Evolutionary conservation across 2,329 filamentous ascomycete genomes (phyloP).

Genomic region (Arthrobotrys conoides): DNA sequence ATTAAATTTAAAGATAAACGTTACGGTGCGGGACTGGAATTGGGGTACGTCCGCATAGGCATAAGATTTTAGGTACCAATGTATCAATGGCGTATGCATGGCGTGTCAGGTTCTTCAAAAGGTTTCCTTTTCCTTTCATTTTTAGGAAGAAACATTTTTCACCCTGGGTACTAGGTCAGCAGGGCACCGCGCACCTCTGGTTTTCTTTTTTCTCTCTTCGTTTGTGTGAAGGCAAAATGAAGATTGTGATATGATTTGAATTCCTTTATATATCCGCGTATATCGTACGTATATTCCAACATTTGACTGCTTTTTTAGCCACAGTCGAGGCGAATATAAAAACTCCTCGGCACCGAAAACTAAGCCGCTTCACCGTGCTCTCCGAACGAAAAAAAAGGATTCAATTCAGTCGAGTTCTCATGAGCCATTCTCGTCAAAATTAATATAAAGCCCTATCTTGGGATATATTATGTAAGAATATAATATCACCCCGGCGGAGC

Average conservation of each 20-base stretch:
- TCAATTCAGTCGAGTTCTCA: not conserved
- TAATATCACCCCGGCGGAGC: constrained; percentile 18
- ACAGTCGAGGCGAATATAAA: not conserved
- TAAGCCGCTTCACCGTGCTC: not conserved
- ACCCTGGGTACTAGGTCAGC: not conserved
- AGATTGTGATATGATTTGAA: not conserved
- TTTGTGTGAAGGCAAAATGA: not conserved
- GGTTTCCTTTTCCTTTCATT: not conserved
- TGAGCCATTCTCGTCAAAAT: not conserved
- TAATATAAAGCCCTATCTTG: not conserved
- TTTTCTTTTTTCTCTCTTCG: not conserved
- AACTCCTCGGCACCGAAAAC: not conserved
- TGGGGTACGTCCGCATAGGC: not conserved
- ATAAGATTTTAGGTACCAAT: not conserved
- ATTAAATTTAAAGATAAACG: not conserved
- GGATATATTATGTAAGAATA: constrained; percentile 20
- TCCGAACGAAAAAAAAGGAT: not conserved
- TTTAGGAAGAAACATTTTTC: not conserved
- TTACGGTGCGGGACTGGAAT: not conserved
- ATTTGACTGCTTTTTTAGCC: not conserved
- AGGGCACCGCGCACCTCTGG: not conserved
- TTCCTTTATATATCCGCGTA: not conserved
- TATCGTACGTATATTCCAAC: not conserved
- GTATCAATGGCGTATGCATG: constrained; percentile 47
- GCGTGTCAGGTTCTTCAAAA: constrained; percentile 30